Evolutionary conservation across 2,329 filamentous ascomycete species (phyloP).

Genomic region (Hypomyces perniciosus): DNA sequence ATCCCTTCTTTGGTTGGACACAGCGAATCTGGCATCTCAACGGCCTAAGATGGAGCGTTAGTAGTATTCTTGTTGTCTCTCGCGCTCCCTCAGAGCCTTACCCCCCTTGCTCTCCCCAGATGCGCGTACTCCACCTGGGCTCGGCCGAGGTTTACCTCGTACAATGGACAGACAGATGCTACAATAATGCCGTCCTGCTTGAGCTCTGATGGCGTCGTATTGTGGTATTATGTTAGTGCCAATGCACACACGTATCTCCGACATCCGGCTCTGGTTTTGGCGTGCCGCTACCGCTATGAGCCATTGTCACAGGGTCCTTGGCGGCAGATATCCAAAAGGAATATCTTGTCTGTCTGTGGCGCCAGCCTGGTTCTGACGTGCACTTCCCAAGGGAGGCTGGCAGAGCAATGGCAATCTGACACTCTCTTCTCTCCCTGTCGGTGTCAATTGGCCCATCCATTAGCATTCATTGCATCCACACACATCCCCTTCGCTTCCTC

Average conservation of each 20-base stretch:
- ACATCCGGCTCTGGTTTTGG: background rate
- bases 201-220: background rate
- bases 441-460: constrained; percentile 6
- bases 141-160: background rate
- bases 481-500: constrained; percentile 6
- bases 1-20: constrained; percentile 9
- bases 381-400: constrained; percentile 13
- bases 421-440: constrained; percentile 4
- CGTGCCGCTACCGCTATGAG: constrained; percentile 7
- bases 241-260: constrained; percentile 4
- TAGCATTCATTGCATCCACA: background rate
- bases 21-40: constrained; percentile 17
- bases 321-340: constrained; percentile 1
- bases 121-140: constrained; percentile 13
- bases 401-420: constrained; percentile 5
- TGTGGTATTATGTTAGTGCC: constrained; percentile 6
- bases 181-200: background rate
- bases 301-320: constrained; percentile 7
- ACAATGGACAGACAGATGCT: background rate
- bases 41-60: constrained; percentile 4
- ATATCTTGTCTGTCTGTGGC: constrained; percentile 1
- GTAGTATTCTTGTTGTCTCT: background rate
- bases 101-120: constrained; percentile 14
- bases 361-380: constrained; percentile 13
- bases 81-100: constrained; percentile 2